Evolutionary conservation across 2,329 filamentous ascomycete species (phyloP), one percentile per base, ranked within the genome.

Genomic region (Fusarium nisikadoi): DNA sequence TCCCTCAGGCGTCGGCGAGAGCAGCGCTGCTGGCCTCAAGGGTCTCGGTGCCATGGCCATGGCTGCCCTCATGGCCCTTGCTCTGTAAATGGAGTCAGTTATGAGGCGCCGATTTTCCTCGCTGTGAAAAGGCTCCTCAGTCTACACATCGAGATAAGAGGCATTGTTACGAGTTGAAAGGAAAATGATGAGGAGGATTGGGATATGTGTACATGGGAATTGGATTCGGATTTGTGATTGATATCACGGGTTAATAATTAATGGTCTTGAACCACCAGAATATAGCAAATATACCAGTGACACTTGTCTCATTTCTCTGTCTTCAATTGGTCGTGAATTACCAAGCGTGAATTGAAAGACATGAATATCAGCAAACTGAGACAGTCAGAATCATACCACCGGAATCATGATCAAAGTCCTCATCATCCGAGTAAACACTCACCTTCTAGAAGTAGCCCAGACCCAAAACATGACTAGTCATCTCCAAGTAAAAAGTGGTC

Each of bases 11-110:
- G 68, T 72, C 62, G 74, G 75, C 62, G 75, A 75, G 59, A 77
- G 65, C 66, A 80, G 74, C 56, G 81, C 80, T 58, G 79, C 78
- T 57, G 75, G 72, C 55, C 41, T 80, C 61, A 77, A 71, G 70
- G 75, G 79, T 72, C 43, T 79, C 27, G 79, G 80, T n/a, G 79
- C 72, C 56, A 57, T 81, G 25, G 81, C 79, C 74, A 74, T 81
- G 71, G 71, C 79, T 52, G 78, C 72, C 52, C 63, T 81, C 50
- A 79, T 72, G 65, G 80, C 75, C 64, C 61, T 82, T 70, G 80
- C 81, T 71, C 80, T 83, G 79, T 83, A 82, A 82, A 58, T n/a
- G 23, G 47, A 50, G 46, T 62, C 52, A 52, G 27, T 55, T 46
- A 64, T 53, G 65, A 64, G 47, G 25, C 43, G 36, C 49, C 62